phyloP scores from a whole-genome alignment of 75 land plant species.

The Cupressus sempervirens region DNA sequence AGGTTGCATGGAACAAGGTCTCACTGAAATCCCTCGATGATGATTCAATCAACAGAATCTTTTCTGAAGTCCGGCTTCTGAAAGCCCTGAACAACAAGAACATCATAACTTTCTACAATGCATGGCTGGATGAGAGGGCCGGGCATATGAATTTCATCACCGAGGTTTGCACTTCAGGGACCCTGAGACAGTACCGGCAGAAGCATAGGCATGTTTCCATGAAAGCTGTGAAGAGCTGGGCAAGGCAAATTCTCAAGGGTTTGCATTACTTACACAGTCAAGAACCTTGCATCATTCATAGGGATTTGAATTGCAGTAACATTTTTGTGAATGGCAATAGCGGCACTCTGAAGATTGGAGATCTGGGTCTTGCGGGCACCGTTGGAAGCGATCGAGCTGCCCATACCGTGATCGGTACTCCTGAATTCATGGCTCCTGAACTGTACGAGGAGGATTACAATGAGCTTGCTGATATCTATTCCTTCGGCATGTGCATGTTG shows the following conservation, averaged over 20 bases:
- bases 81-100: constrained; percentile 35
- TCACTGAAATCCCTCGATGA: constrained; percentile 34
- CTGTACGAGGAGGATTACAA: constrained; percentile 78
- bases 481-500: constrained; percentile 81
- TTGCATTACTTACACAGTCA: constrained; percentile 65
- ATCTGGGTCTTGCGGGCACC: constrained; percentile 60
- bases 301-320: constrained; percentile 81
- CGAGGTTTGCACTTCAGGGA: constrained; percentile 76
- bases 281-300: constrained; percentile 77
- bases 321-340: constrained; percentile 77
- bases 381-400: constrained; percentile 47
- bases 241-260: constrained; percentile 55
- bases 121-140: constrained; percentile 47
- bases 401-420: constrained; percentile 65
- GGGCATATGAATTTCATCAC: constrained; percentile 68
- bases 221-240: constrained; percentile 78
- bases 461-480: constrained; percentile 71
- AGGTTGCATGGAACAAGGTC: constrained; percentile 87
- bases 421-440: constrained; percentile 91
- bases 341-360: constrained; percentile 77
- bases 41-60: constrained; percentile 27
- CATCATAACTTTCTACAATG: constrained; percentile 41
- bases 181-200: constrained; percentile 60
- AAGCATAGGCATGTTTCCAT: constrained; percentile 62
- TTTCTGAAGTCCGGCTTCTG: constrained; percentile 48